A percentile compares a stretch with the other conserved stretches of the same genome.
These are phyloP conservation scores for Rubroshorea leprosula DNA, from an alignment of 345 rosid species.

Conservation along the genomic window DNA sequence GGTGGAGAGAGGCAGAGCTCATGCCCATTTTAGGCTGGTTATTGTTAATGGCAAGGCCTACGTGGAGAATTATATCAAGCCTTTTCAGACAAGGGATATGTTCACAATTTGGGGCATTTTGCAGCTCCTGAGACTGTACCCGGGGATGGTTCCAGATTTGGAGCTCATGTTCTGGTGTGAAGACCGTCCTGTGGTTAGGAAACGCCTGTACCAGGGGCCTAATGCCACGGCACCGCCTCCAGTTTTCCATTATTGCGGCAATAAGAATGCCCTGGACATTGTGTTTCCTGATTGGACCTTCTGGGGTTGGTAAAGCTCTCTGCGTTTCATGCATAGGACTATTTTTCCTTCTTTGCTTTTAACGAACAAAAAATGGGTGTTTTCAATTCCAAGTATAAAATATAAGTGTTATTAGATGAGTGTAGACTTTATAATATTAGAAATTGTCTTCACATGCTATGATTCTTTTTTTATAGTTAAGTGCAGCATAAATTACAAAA, in stretches of 20 bases:
- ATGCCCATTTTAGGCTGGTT: constrained; percentile 46
- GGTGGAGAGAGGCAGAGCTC: constrained; percentile 31
- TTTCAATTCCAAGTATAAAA: too few relatives aligned
- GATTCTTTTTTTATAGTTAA: too few relatives aligned
- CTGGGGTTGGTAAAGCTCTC: constrained; percentile 60
- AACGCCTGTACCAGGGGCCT: constrained; percentile 18
- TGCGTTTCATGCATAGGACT: constrained; percentile 1
- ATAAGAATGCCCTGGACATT: constrained; percentile 36
- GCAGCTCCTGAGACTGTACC: constrained; percentile 65
- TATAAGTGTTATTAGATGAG: too few relatives aligned
- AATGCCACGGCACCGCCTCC: constrained; percentile 41
- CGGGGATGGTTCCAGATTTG: constrained; percentile 55
- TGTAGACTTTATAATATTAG: too few relatives aligned
- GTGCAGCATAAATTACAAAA: too few relatives aligned
- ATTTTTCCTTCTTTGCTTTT: too few relatives aligned
- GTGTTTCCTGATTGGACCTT: constrained; percentile 79
- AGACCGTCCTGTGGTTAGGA: constrained; percentile 37
- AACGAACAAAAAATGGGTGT: too few relatives aligned
- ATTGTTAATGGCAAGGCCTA: constrained; percentile 45
- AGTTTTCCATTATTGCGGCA: constrained; percentile 56
- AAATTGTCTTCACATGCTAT: too few relatives aligned
- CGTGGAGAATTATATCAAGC: constrained; percentile 31
- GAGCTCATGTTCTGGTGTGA: constrained; percentile 52
- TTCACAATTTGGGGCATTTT: constrained; percentile 69
- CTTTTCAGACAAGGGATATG: constrained; percentile 52